Evolutionary conservation across 225 moss, liverwort and hornwort genomes (phyloP), one percentile per base, ranked within the genome.

Genomic region (Bryoerythrophyllum caledonicum): DNA sequence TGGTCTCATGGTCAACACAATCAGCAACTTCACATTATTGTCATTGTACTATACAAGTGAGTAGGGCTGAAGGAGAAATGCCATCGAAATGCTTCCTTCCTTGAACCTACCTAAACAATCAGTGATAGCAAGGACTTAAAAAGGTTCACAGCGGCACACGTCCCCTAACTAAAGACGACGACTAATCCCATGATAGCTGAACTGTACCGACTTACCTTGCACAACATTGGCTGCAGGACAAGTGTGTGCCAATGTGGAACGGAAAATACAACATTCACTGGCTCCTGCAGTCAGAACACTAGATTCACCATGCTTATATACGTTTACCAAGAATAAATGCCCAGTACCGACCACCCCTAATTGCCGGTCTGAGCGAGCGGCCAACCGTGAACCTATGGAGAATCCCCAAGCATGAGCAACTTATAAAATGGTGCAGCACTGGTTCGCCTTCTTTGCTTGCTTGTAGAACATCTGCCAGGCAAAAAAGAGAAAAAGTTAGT

Each of bases 381-480:
- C 67, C 70, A 77, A 79, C 79, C 84, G 62, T 58, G 72, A 79
- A 72, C 80, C 77, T 60, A 65, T 81, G 34, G 14, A 41, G 61
- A 10, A 35, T 67, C 58, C 44, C 82, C 80, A 60, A 20, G 60
- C 65, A 44, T 19, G 48, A 60, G 60, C 73, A 78, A 51, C 72
- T 77, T 77, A 90, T 66, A 90, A 85, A 75, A 90, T 90, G 65
- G 83, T 90, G 85, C 90, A 90, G 79, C 90, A 90, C 65, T 90
- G 90, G 44, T 90, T 90, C 20, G 90, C 87, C 70, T 90, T 90
- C 81, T 87, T 90, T 37, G 90, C 90, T 85, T 90, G 90, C 79
- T 90, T 90, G 85, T 90, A 90, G 71, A 90, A 90, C 81, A 87
- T 80, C 90, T 90, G 83, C 72, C 78, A 67, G 25, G 16, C 51